Evolutionary conservation across 23 red algal species (phyloP).

Genomic region (Gracilariopsis chorda): DNA sequence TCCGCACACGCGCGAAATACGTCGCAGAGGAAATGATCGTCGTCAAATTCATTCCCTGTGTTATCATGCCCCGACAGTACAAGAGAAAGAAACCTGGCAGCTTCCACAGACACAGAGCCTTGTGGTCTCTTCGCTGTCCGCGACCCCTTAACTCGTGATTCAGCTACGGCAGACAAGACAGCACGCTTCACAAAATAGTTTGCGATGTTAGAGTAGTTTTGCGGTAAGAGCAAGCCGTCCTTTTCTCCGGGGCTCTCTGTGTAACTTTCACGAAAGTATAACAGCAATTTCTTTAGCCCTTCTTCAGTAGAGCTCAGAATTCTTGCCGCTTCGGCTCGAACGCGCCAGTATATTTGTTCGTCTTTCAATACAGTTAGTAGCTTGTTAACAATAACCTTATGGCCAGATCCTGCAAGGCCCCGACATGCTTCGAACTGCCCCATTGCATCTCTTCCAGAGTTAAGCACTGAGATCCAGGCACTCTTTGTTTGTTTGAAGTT

Average conservation of each 20-base stretch:
- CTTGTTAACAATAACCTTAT: constrained; percentile 35
- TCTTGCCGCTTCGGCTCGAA: constrained; percentile 71
- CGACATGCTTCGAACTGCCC: constrained; percentile 78
- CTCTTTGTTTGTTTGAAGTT: constrained; percentile 60
- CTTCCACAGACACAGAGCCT: constrained; percentile 24
- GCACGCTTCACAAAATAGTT: constrained; percentile 63
- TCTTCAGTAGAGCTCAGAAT: constrained; percentile 60
- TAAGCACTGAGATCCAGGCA: constrained; percentile 69
- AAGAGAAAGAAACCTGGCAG: constrained; percentile 19
- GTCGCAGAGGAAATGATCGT: constrained; percentile 52
- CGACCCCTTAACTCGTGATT: constrained; percentile 15
- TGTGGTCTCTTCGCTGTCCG: background rate
- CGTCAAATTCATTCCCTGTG: constrained; percentile 43
- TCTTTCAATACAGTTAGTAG: constrained; percentile 58
- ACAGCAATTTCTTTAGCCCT: constrained; percentile 24
- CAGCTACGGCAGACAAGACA: constrained; percentile 18
- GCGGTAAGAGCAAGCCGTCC: background rate
- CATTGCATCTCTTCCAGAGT: constrained; percentile 73
- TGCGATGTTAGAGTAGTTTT: constrained; percentile 43
- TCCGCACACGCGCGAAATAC: background rate
- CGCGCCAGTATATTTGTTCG: constrained; percentile 77
- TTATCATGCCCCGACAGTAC: constrained; percentile 49
- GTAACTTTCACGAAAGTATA: constrained; percentile 39
- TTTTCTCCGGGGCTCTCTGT: background rate
- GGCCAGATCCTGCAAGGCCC: constrained; percentile 30